These are phyloP conservation scores for Bipolaris gigantea DNA, from an alignment of 2,329 filamentous ascomycete species.

Conservation along the genomic window DNA sequence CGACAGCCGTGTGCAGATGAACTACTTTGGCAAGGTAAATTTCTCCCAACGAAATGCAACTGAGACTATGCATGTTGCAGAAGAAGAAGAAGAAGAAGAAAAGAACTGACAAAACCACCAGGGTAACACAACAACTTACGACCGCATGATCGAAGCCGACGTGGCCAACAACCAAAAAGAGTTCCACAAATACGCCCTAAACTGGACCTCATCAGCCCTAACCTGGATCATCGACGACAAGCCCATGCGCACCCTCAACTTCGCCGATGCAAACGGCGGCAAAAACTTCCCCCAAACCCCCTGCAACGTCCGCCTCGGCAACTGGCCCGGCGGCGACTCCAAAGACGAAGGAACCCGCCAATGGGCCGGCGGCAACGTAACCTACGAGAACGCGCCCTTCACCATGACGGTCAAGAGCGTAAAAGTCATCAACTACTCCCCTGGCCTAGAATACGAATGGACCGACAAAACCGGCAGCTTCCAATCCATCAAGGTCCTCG, in stretches of 20 bases:
- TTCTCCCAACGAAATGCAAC: slow-evolving; percentile 21
- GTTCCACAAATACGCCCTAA: slow-evolving; percentile 69
- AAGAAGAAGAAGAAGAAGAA: not conserved
- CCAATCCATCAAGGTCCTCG: slow-evolving; percentile 53
- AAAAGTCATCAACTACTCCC: slow-evolving; percentile 57
- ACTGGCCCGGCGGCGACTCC: slow-evolving; percentile 54
- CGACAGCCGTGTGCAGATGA: slow-evolving; percentile 64
- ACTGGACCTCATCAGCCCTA: slow-evolving; percentile 69
- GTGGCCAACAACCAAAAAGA: slow-evolving; percentile 60
- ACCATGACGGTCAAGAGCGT: slow-evolving; percentile 56
- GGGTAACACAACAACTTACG: slow-evolving; percentile 69
- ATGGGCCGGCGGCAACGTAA: slow-evolving; percentile 66
- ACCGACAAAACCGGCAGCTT: slow-evolving; percentile 53
- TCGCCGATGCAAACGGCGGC: slow-evolving; percentile 60
- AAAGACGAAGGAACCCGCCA: slow-evolving; percentile 61
- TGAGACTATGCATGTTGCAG: not conserved
- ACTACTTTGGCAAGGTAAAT: slow-evolving; percentile 70
- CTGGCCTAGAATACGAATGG: slow-evolving; percentile 55
- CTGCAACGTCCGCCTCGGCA: slow-evolving; percentile 58
- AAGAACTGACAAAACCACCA: slow-evolving; percentile 50
- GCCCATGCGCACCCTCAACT: slow-evolving; percentile 64
- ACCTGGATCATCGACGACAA: slow-evolving; percentile 71
- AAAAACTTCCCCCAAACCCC: slow-evolving; percentile 75
- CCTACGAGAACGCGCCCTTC: slow-evolving; percentile 53
- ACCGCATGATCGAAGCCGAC: slow-evolving; percentile 67